Evolutionary conservation across 768 basidiomycete species (phyloP).

Genomic region (Serendipita indica): DNA sequence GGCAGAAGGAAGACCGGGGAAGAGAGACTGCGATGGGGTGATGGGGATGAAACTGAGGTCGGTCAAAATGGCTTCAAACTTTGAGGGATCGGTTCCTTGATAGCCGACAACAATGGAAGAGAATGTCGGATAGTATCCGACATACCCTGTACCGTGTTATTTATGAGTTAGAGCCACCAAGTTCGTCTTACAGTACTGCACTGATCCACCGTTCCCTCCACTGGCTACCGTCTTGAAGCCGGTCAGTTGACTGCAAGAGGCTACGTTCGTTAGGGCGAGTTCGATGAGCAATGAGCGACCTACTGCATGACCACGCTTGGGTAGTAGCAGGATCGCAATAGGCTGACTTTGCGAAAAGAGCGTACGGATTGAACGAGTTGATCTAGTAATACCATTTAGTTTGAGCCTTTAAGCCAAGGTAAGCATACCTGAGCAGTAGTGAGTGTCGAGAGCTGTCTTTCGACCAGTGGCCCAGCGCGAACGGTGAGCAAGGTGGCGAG

Average conservation of each 20-base stretch:
- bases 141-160: not conserved
- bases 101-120: not conserved
- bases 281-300: not conserved
- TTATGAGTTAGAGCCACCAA: no score
- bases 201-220: not conserved
- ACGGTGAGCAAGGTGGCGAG: no score
- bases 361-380: not conserved
- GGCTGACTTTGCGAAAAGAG: not conserved
- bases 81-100: not conserved
- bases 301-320: not conserved
- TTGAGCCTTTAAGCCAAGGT: no score
- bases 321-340: not conserved
- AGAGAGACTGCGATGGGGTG: slow-evolving; percentile 25
- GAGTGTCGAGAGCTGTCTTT: no score
- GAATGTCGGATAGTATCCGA: not conserved
- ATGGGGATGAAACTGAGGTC: slow-evolving; percentile 25
- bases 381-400: not conserved
- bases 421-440: not conserved
- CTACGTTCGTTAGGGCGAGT: not conserved
- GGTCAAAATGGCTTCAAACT: slow-evolving; percentile 18
- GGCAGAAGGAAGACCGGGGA: slow-evolving; percentile 30
- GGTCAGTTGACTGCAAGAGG: not conserved
- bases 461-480: no score
- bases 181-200: not conserved
- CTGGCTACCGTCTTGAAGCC: not conserved